Percentiles rank a stretch among this genome's conserved stretches.
Conservation (phyloP, 495 filamentous ascomycete species). For the Talaromyces nanjingensis region DNA sequence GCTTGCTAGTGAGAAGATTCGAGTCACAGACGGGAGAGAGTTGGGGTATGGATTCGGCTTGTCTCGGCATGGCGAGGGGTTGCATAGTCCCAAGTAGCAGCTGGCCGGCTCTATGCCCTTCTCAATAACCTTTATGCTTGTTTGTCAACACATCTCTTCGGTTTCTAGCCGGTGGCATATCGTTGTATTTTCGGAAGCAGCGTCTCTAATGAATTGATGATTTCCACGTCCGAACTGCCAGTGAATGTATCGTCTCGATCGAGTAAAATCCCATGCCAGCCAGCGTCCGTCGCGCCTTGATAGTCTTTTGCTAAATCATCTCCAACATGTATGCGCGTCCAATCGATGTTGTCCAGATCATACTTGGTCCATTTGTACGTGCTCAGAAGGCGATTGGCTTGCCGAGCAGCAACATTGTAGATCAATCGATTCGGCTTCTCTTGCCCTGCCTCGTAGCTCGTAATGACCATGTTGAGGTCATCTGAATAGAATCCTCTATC, state of each 20-base stretch:
- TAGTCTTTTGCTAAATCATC: slow-evolving; percentile 62
- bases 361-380: not conserved
- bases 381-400: slow-evolving; percentile 10
- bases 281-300: slow-evolving; percentile 49
- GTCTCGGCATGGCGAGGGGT: not conserved
- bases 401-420: slow-evolving; percentile 52
- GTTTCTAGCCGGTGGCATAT: not conserved
- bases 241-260: slow-evolving; percentile 22
- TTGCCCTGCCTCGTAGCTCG: slow-evolving; percentile 67
- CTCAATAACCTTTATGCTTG: not conserved
- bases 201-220: slow-evolving; percentile 19
- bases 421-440: slow-evolving; percentile 61
- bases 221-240: slow-evolving; percentile 11
- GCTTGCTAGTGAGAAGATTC: slow-evolving; percentile 13
- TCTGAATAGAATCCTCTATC: slow-evolving; percentile 6
- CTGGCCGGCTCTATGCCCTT: not conserved
- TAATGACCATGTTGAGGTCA: slow-evolving; percentile 59
- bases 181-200: slow-evolving; percentile 1
- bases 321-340: slow-evolving; percentile 57
- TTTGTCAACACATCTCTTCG: not conserved
- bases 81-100: not conserved
- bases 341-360: slow-evolving; percentile 17
- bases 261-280: slow-evolving; percentile 55
- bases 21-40: not conserved
- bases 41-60: not conserved